Evolutionary conservation across 2,329 filamentous ascomycete species (phyloP).

Genomic region (Coleophoma cylindrospora): DNA sequence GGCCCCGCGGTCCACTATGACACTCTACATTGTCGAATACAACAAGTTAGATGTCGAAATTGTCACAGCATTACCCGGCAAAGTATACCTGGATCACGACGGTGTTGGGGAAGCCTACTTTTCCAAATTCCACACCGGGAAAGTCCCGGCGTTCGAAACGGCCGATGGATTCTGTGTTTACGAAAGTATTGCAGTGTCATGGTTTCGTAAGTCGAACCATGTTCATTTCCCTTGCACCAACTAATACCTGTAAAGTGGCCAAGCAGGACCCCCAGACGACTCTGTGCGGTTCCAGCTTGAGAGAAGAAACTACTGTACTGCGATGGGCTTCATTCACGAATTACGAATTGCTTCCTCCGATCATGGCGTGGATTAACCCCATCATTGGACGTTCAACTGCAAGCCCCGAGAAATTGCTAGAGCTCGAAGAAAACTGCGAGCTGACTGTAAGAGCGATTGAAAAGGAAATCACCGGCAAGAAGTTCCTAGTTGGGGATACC

Average conservation of each 20-base stretch:
- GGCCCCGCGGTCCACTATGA: background rate
- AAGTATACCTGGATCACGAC: background rate
- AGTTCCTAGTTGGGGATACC: background rate
- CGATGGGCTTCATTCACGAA: background rate
- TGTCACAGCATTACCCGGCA: background rate
- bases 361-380: constrained; percentile 1
- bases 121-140: background rate
- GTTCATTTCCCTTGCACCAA: background rate
- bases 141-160: background rate
- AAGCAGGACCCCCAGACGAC: background rate
- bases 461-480: background rate
- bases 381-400: background rate
- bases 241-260: background rate
- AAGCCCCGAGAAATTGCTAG: background rate
- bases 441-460: background rate
- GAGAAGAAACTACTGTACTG: background rate
- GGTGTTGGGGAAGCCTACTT: background rate
- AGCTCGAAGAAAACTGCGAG: constrained; percentile 1
- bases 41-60: constrained; percentile 1
- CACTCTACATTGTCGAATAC: background rate
- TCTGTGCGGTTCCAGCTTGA: background rate
- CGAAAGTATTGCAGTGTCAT: constrained; percentile 2
- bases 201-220: background rate
- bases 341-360: background rate
- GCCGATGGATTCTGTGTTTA: constrained; percentile 1